These are phyloP conservation scores for Blepharisma stoltei DNA, from an alignment of 73 alveolate species.

Conservation along the genomic window DNA sequence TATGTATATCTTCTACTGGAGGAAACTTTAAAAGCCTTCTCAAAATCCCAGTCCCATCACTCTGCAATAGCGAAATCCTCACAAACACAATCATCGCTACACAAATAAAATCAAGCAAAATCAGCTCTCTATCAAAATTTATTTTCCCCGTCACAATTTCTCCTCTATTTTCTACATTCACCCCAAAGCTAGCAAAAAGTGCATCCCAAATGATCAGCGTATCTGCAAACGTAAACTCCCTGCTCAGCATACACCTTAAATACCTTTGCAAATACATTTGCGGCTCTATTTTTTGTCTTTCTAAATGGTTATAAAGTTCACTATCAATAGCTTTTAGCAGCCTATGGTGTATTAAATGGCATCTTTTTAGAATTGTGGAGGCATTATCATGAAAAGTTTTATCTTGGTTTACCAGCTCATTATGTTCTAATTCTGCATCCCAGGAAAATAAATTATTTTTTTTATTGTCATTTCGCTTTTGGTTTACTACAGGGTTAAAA, in stretches of 20 bases:
- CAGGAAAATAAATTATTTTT: conserved; percentile 8
- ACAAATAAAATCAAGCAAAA: conserved; percentile 52
- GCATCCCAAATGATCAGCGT: conserved; percentile 26
- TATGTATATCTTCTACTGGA: conserved; percentile 30
- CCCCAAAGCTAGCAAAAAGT: not conserved
- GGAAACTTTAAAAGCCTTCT: conserved; percentile 30
- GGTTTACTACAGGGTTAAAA: conserved; percentile 26
- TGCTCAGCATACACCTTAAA: conserved; percentile 17
- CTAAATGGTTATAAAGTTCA: conserved; percentile 26
- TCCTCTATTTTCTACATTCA: not conserved
- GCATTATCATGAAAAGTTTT: not conserved
- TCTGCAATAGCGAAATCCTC: not conserved
- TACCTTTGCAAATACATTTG: conserved; percentile 29
- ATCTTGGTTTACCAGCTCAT: conserved; percentile 1
- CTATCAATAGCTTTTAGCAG: not conserved
- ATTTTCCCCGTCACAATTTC: too few relatives aligned
- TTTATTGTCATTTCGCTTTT: not conserved
- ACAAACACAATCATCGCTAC: conserved; percentile 54
- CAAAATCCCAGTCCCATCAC: conserved; percentile 7
- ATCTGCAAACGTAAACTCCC: conserved; percentile 14
- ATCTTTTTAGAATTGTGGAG: not conserved
- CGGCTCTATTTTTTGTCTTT: conserved; percentile 16
- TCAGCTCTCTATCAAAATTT: conserved; percentile 32
- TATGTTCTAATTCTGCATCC: conserved; percentile 20
- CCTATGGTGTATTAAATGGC: conserved; percentile 14